A percentile compares a stretch with the other conserved stretches of the same genome.
Evolutionary conservation across 2,329 filamentous ascomycete species (phyloP).

Genomic region (Cordyceps javanica): DNA sequence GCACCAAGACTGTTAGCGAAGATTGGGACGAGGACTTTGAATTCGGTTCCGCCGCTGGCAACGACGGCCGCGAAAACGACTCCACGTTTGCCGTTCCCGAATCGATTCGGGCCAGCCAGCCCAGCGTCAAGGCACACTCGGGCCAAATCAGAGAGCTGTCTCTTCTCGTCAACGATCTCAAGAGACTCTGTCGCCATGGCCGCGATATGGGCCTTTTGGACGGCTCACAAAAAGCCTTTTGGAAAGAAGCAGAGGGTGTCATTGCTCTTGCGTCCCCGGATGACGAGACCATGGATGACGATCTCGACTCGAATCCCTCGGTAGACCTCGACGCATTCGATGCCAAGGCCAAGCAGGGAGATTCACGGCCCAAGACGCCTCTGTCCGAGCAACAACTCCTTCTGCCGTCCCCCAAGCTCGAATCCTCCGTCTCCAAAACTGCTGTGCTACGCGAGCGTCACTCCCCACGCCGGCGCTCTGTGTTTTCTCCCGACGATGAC

Average conservation of each 20-base stretch:
- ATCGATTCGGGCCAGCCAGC: constrained; percentile 74
- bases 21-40: constrained; percentile 91
- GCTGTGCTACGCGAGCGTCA: constrained; percentile 49
- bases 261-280: constrained; percentile 75
- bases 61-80: constrained; percentile 29
- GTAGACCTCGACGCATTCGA: constrained; percentile 34
- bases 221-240: constrained; percentile 55
- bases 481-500: constrained; percentile 60
- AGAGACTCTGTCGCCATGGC: constrained; percentile 66
- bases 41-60: constrained; percentile 47
- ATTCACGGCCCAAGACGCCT: constrained; percentile 38
- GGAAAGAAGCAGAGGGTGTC: constrained; percentile 80
- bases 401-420: constrained; percentile 35
- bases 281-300: constrained; percentile 38
- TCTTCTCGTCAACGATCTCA: constrained; percentile 74
- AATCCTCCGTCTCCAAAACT: constrained; percentile 41
- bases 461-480: constrained; percentile 49
- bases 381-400: constrained; percentile 38
- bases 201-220: constrained; percentile 59
- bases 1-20: constrained; percentile 73
- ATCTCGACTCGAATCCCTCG: constrained; percentile 31
- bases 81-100: constrained; percentile 51
- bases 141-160: constrained; percentile 79
- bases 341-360: constrained; percentile 43
- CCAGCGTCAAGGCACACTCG: constrained; percentile 75